Base-by-base conservation (phyloP, 768 basidiomycete genomes). In the Tylopilus balloui region DNA sequence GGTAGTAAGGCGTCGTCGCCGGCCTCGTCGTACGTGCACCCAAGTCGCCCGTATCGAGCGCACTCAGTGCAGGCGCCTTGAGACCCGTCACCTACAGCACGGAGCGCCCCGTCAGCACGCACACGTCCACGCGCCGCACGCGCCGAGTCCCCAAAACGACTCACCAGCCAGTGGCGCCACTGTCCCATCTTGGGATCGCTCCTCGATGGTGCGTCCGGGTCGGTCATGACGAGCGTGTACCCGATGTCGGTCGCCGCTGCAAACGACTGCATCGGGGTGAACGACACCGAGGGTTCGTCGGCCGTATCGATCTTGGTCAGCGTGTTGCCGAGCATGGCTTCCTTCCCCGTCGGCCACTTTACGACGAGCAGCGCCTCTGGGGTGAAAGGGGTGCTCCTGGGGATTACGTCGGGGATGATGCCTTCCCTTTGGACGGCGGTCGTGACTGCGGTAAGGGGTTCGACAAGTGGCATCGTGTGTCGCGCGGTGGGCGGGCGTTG, bases 121-220 rank as follows among this genome's bases (percentile, higher is more conserved):
- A 31, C 47, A 6, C 7, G 25, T 17, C 24, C 24, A 14, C 8
- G 5, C 24, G 28, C 28, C 14, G 32, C 20, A 41, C 28, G 11
- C 28, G 28, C 28, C 28, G 9, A 5, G 28, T 28, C 9, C 28
- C 28, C 6, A 28, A 9, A 28, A 12, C 13, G 1, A 56, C 73
- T 60, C 52, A 81, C 78, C 29, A 82, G 64, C 79, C 79, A 81
- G 48, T 82, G 80, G 38, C 79, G 71, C 69, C 77, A 81, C 51
- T 80, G 60, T 1, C 74, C 68, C 59, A 68, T 78, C 54, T 71
- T 77, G 1, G 77, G 78, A 31, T 78, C 70, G 7, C 53, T 60
- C 39, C 74, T 64, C 1, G 77, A 78, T 0, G 80, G 80, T 3
- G 80, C 80, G 50, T 81, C 80, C 2, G 80, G 80, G 56, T 82